Percentiles rank a stretch among this genome's conserved stretches.
Evolutionary conservation across 2,329 filamentous ascomycete species (phyloP).

Genomic region (Paecilomyces variotii): DNA sequence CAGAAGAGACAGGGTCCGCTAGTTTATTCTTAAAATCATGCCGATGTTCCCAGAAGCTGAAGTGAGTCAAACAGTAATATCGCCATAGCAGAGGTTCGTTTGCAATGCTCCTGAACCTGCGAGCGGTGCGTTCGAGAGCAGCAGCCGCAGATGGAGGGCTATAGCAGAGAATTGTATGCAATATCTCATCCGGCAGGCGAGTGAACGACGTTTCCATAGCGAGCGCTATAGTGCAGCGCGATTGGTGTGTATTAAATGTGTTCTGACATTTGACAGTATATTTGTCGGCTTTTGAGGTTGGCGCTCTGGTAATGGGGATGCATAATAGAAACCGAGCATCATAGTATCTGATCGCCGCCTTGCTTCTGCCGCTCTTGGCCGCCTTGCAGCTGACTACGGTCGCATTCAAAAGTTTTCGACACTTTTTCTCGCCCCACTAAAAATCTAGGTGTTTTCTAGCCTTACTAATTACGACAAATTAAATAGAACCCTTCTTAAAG

Average conservation of each 20-base stretch:
- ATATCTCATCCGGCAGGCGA: conserved; percentile 70
- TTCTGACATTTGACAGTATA: neutral
- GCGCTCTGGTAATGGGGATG: too few relatives aligned
- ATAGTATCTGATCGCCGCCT: too few relatives aligned
- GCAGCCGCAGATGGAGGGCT: conserved; percentile 45
- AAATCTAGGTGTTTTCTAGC: too few relatives aligned
- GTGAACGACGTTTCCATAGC: conserved; percentile 27
- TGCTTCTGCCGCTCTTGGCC: too few relatives aligned
- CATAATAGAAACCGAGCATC: too few relatives aligned
- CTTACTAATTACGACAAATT: too few relatives aligned
- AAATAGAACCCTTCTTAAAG: too few relatives aligned
- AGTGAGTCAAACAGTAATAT: conserved; percentile 60
- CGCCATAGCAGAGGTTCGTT: conserved; percentile 74
- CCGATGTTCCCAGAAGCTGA: conserved; percentile 64
- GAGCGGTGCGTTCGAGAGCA: conserved; percentile 52
- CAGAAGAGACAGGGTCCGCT: conserved; percentile 42
- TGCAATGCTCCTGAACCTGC: conserved; percentile 56
- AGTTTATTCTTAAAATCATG: conserved; percentile 56
- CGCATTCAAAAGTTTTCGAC: too few relatives aligned
- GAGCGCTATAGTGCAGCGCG: conserved; percentile 2
- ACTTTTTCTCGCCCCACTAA: too few relatives aligned
- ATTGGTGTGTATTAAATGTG: neutral
- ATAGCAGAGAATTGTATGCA: conserved; percentile 67
- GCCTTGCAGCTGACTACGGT: too few relatives aligned
- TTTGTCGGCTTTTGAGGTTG: neutral